phyloP scores from a whole-genome alignment of 2,329 filamentous ascomycete species.

The Rhinocladiella similis region DNA sequence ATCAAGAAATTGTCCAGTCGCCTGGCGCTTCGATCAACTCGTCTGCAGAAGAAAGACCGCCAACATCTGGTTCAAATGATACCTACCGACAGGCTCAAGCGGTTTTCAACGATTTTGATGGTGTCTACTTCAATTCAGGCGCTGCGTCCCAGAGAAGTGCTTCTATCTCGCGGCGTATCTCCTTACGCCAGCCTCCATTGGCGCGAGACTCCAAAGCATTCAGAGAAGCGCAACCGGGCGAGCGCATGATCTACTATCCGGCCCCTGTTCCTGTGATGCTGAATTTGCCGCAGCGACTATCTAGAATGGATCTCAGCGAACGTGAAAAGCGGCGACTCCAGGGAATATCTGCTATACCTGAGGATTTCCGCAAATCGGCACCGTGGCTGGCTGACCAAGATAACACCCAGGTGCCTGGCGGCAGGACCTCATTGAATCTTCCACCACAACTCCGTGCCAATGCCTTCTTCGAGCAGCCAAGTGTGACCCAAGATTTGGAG shows the following conservation, averaged over 20 bases:
- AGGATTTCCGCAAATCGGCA: slow-evolving; percentile 55
- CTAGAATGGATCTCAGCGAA: slow-evolving; percentile 64
- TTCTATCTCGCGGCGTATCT: slow-evolving; percentile 34
- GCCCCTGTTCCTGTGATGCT: slow-evolving; percentile 92
- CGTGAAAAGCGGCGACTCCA: slow-evolving; percentile 73
- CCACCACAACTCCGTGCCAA: slow-evolving; percentile 88
- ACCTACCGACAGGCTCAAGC: slow-evolving; percentile 44
- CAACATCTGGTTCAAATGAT: slow-evolving; percentile 45
- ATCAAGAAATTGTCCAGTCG: slow-evolving; percentile 8
- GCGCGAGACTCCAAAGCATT: slow-evolving; percentile 40
- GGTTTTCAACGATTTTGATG: slow-evolving; percentile 52
- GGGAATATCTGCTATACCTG: slow-evolving; percentile 64
- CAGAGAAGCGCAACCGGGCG: slow-evolving; percentile 55
- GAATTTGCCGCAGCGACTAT: slow-evolving; percentile 85
- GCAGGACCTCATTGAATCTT: slow-evolving; percentile 46
- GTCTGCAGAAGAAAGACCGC: slow-evolving; percentile 33
- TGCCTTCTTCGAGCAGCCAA: slow-evolving; percentile 78
- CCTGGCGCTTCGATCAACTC: slow-evolving; percentile 8
- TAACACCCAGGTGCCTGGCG: slow-evolving; percentile 20
- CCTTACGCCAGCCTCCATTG: slow-evolving; percentile 41
- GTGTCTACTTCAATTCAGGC: slow-evolving; percentile 44
- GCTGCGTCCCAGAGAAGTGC: slow-evolving; percentile 28
- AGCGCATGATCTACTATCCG: slow-evolving; percentile 91
- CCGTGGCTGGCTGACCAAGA: slow-evolving; percentile 42
- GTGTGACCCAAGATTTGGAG: slow-evolving; percentile 55